Percentiles rank a stretch among this genome's conserved stretches.
Evolutionary conservation across 306 rosid species (phyloP).

Genomic region (Crataegus laevigata): DNA sequence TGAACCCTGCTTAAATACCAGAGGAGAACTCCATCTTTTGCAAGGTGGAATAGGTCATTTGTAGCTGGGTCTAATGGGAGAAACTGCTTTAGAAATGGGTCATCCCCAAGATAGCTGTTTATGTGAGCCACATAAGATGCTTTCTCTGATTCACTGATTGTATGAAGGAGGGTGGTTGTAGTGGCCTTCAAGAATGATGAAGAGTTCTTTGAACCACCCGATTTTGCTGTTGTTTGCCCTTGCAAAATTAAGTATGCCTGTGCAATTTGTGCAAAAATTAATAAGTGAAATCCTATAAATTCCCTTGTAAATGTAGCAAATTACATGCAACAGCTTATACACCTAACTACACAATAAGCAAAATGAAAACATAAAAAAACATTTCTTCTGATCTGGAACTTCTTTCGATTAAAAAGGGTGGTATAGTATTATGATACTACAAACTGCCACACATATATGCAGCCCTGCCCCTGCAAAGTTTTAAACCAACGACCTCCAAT

Average conservation of each 20-base stretch:
- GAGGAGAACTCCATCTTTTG: constrained; percentile 88
- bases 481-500: neutral
- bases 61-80: constrained; percentile 77
- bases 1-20: constrained; percentile 56
- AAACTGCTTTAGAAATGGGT: constrained; percentile 67
- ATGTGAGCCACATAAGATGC: constrained; percentile 81
- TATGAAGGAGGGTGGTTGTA: constrained; percentile 87
- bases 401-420: neutral
- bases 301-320: constrained; percentile 1
- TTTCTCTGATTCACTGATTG: constrained; percentile 82
- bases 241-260: constrained; percentile 74
- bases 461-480: neutral
- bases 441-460: neutral
- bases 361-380: neutral
- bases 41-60: constrained; percentile 59
- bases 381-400: neutral
- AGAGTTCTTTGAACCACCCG: constrained; percentile 60
- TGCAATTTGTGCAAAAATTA: constrained; percentile 20
- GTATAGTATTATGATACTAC: neutral
- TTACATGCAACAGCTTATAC: neutral
- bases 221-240: constrained; percentile 42
- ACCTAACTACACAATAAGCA: neutral
- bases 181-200: constrained; percentile 78
- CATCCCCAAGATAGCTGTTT: constrained; percentile 90
- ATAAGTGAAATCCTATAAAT: constrained; percentile 11